Conservation (phyloP, 176 grass and related monocot genomes). For the Cenchrus purpureus region DNA sequence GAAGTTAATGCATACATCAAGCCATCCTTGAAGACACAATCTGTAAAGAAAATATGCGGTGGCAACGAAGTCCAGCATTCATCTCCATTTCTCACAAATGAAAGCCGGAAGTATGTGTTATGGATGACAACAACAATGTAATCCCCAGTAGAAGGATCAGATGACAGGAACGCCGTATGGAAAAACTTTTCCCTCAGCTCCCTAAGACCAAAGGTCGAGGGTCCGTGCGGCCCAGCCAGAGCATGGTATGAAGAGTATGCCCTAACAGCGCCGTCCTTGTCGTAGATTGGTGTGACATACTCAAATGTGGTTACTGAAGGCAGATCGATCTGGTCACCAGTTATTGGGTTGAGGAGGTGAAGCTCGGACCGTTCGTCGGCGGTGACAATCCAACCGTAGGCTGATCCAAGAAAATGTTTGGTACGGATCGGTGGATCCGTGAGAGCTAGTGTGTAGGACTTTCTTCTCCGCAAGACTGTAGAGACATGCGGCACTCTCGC, state of each 20-base stretch:
- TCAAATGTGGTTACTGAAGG: background rate
- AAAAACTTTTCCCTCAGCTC: background rate
- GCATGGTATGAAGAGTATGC: background rate
- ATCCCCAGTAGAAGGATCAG: background rate
- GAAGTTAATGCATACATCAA: background rate
- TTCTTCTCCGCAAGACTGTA: constrained; percentile 24
- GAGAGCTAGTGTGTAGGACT: background rate
- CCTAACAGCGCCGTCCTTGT: background rate
- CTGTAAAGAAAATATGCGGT: background rate
- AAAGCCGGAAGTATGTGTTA: background rate
- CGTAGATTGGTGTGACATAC: background rate
- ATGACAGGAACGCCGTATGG: background rate
- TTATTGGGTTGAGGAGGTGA: constrained; percentile 14
- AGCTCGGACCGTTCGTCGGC: background rate
- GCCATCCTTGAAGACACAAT: background rate
- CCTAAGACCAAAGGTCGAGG: background rate
- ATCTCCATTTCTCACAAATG: background rate
- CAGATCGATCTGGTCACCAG: constrained; percentile 9
- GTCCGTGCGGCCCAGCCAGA: too few species aligned
- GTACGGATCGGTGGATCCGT: constrained; percentile 15
- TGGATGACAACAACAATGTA: constrained; percentile 15
- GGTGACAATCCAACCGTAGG: background rate
- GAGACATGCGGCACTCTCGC: background rate
- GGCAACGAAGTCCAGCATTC: background rate
- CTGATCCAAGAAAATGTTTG: background rate